Evolutionary conservation across 495 filamentous ascomycete genomes (phyloP).

Genomic region (Penicillium flavigenum): DNA sequence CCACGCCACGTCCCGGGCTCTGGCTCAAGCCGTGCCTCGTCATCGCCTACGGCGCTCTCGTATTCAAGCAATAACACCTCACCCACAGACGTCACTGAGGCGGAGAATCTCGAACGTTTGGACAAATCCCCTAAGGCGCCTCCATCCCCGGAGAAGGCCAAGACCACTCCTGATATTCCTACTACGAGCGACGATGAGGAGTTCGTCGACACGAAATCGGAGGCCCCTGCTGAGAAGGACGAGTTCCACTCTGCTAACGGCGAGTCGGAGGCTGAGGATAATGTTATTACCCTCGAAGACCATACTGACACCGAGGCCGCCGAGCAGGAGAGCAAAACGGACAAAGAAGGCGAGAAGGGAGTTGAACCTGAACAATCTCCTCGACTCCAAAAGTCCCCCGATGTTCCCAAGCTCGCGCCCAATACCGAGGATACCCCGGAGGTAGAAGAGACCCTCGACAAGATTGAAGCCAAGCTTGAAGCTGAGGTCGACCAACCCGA

Average conservation of each 20-base stretch:
- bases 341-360: background rate
- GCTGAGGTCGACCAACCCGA: background rate
- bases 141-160: conserved; percentile 23
- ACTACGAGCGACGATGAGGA: conserved; percentile 23
- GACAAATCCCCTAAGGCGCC: conserved; percentile 20
- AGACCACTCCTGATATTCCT: conserved; percentile 18
- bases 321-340: background rate
- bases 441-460: conserved; percentile 9
- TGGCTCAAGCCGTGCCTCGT: conserved; percentile 28
- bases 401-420: background rate
- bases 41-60: conserved; percentile 30
- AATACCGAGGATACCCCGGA: conserved; percentile 7
- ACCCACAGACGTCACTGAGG: conserved; percentile 18
- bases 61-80: conserved; percentile 26
- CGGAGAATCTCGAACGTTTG: conserved; percentile 14
- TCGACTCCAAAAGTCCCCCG: background rate
- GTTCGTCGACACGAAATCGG: conserved; percentile 22
- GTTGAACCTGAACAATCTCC: background rate
- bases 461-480: conserved; percentile 6
- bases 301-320: conserved; percentile 1
- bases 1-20: conserved; percentile 47
- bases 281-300: background rate
- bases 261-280: background rate
- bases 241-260: conserved; percentile 51
- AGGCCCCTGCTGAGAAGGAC: conserved; percentile 30